A percentile compares a stretch with the other conserved stretches of the same genome.
These are phyloP conservation scores for Colletotrichum sp. DNA, from an alignment of 2,329 filamentous ascomycete species.

Conservation along the genomic window DNA sequence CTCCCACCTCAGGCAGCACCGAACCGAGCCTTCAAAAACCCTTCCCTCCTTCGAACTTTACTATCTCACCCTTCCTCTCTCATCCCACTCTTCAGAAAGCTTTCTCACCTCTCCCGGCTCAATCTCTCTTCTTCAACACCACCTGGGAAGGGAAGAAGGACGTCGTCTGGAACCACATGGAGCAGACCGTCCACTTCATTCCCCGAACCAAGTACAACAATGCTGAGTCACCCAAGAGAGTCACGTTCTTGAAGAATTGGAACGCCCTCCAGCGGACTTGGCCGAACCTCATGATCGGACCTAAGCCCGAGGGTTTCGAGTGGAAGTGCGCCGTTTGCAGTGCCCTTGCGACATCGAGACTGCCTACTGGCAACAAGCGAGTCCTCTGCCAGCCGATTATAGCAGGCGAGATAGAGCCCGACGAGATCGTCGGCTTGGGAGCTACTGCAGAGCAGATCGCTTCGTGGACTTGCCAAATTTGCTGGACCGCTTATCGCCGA, in stretches of 20 bases:
- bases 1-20: not conserved
- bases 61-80: not conserved
- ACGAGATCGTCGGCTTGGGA: not conserved
- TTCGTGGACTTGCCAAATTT: not conserved
- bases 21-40: not conserved
- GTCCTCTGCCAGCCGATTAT: not conserved
- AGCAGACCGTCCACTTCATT: not conserved
- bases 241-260: not conserved
- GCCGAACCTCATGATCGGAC: conserved; percentile 1
- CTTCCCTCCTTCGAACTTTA: not conserved
- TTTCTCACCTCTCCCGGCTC: too few relatives aligned
- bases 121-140: not conserved
- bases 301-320: not conserved
- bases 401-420: not conserved
- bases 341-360: not conserved
- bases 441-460: not conserved
- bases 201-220: not conserved
- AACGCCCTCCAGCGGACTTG: not conserved
- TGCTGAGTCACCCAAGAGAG: not conserved
- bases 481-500: not conserved
- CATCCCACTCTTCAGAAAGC: not conserved
- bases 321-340: not conserved
- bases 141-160: not conserved
- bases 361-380: not conserved
- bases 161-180: not conserved